These are phyloP conservation scores for Ramaria sp. DNA, from an alignment of 768 basidiomycete species.

Conservation along the genomic window DNA sequence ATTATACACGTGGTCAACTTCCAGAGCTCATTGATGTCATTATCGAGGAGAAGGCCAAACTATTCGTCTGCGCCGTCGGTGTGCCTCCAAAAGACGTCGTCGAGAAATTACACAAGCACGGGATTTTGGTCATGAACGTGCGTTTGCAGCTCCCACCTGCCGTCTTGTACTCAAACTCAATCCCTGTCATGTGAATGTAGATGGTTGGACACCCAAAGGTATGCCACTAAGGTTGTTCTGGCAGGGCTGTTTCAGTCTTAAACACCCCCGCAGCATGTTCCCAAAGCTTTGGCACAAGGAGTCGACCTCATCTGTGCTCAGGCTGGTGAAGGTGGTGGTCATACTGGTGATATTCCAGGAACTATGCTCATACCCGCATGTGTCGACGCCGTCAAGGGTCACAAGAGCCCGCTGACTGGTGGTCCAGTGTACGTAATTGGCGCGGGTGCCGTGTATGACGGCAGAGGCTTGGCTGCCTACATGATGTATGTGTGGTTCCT, in stretches of 20 bases:
- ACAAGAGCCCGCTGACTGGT: conserved; percentile 70
- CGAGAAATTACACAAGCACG: conserved; percentile 71
- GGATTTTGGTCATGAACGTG: conserved; percentile 83
- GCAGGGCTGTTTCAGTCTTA: not conserved
- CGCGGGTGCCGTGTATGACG: conserved; percentile 87
- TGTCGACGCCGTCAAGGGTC: conserved; percentile 73
- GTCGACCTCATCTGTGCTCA: conserved; percentile 93
- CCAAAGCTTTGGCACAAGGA: conserved; percentile 71
- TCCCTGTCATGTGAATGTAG: conserved; percentile 16
- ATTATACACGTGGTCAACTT: conserved; percentile 85
- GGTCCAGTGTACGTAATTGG: conserved; percentile 81
- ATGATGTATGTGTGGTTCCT: conserved; percentile 67
- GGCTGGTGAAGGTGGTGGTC: conserved; percentile 76
- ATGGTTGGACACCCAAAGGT: conserved; percentile 91
- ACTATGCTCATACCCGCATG: conserved; percentile 86
- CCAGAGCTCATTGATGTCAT: conserved; percentile 80
- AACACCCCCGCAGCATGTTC: conserved; percentile 36
- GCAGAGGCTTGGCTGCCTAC: conserved; percentile 78
- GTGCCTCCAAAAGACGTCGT: conserved; percentile 76
- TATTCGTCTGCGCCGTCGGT: conserved; percentile 90
- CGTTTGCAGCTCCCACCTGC: conserved; percentile 16
- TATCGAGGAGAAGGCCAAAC: conserved; percentile 76
- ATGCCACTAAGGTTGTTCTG: not conserved
- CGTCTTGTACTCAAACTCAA: not conserved
- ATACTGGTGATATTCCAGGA: conserved; percentile 76